Evolutionary conservation across 2,329 filamentous ascomycete species (phyloP), one percentile per base, ranked within the genome.

Genomic region (Samsoniella hepiali): DNA sequence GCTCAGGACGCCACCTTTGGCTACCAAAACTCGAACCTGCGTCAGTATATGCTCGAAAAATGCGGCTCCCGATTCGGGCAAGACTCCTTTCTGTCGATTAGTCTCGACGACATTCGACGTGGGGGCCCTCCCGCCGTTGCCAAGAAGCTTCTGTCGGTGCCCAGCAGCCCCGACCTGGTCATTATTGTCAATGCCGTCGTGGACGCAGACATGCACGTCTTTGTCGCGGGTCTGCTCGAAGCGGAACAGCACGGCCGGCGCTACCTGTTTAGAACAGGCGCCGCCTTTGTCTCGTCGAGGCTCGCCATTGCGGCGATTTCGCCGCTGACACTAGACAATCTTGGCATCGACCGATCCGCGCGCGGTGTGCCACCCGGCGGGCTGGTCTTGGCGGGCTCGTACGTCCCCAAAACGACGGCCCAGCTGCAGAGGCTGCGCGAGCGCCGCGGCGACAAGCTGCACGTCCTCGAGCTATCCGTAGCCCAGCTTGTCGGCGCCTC

Each of bases 1-100:
- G 83, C 84, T 1, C 76, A 77, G 45, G 84, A 87, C 69, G 82
- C 82, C 0, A 83, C 81, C 0, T 86, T 86, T 71, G 82, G 84
- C 1, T 86, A 84, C 67, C 76, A 75, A 62, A 81, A 77, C 66
- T 84, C 82, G 3, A 81, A 84, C 67, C 69, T 72, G 40, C 67
- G 68, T n/a, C 65, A 69, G 0, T 86, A 84, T 68, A 75, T 85
- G 0, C 67, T 78, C 13, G 83, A 86, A 68, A 86, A 85, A 2
- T 76, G 74, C 5, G 79, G 79, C 0, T 53, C 66, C 0, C 63
- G 72, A 2, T 73, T 73, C 42, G 58, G 67, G 32, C 47, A 63
- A 1, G 66, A 65, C 1, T 69, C 70, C 0, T 73, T 74, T 51
- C 17, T 72, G 27, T 73, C 71, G 0, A 63, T 74, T 1, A 72